Evolutionary conservation across 2,329 filamentous ascomycete species (phyloP).

Genomic region (Fonsecaea nubica): DNA sequence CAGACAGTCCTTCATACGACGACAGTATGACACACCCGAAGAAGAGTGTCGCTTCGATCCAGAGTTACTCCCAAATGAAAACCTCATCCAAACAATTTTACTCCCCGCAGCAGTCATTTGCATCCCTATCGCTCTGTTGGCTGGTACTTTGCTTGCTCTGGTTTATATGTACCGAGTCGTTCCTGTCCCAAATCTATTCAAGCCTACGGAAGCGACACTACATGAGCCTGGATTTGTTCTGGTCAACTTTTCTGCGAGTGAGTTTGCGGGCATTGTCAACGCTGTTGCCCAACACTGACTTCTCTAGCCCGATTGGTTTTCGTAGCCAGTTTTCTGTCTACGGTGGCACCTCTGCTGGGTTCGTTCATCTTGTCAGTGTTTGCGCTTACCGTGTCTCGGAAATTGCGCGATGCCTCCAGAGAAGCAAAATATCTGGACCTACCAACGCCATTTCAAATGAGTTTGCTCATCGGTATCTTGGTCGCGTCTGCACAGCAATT

Average conservation of each 20-base stretch:
- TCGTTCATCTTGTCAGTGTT: slow-evolving; percentile 29
- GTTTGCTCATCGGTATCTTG: slow-evolving; percentile 29
- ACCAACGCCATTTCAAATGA: slow-evolving; percentile 34
- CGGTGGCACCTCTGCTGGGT: slow-evolving; percentile 31
- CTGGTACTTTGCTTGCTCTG: slow-evolving; percentile 22
- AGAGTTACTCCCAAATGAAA: slow-evolving; percentile 2
- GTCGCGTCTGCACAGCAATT: slow-evolving; percentile 32
- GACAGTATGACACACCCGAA: slow-evolving; percentile 1
- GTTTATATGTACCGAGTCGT: slow-evolving; percentile 26
- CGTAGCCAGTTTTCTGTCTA: slow-evolving; percentile 28
- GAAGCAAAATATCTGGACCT: slow-evolving; percentile 20
- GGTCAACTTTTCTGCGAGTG: slow-evolving; percentile 34
- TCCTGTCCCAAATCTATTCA: slow-evolving; percentile 6
- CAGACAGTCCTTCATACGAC: slow-evolving; percentile 17
- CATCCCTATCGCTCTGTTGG: slow-evolving; percentile 28
- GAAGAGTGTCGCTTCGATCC: background rate
- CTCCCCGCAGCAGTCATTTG: slow-evolving; percentile 25
- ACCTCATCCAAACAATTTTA: slow-evolving; percentile 14
- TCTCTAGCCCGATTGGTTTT: slow-evolving; percentile 26
- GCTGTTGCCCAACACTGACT: background rate
- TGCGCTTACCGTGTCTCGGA: slow-evolving; percentile 16
- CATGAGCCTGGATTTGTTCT: slow-evolving; percentile 18
- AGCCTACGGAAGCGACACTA: background rate
- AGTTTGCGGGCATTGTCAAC: background rate
- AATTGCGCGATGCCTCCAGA: slow-evolving; percentile 16